Evolutionary conservation across 306 rosid genomes (phyloP).

Genomic region (Cucurbita moschata): DNA sequence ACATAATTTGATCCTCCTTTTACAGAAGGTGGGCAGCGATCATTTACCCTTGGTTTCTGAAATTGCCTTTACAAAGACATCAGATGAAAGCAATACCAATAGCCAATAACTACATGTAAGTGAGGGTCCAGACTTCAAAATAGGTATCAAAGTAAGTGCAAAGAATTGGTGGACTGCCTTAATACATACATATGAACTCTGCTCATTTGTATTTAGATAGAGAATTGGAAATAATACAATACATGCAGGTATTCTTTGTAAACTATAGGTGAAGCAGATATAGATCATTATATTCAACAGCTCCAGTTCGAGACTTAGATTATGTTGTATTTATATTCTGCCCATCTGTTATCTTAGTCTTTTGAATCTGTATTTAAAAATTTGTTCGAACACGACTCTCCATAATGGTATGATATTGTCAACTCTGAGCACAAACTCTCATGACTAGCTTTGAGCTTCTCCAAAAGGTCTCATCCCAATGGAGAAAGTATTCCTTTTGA

Average conservation of each 20-base stretch:
- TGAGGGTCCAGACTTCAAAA: not conserved
- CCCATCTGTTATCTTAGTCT: not conserved
- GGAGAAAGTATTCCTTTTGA: no score
- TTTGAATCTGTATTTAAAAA: no score
- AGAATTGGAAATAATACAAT: not conserved
- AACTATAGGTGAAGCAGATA: not conserved
- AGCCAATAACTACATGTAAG: not conserved
- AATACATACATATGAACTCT: not conserved
- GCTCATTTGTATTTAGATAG: not conserved
- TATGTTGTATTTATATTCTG: not conserved
- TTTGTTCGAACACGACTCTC: no score
- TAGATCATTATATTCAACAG: not conserved
- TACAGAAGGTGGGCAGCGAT: constrained; percentile 74
- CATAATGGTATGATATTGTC: no score
- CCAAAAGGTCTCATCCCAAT: no score
- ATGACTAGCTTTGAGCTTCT: no score
- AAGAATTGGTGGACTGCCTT: not conserved
- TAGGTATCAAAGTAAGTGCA: not conserved
- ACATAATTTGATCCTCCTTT: not conserved
- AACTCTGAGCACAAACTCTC: no score
- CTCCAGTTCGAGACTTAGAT: not conserved
- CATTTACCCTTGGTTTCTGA: constrained; percentile 74
- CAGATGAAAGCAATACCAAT: constrained; percentile 1
- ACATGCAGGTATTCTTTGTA: not conserved
- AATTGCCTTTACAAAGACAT: constrained; percentile 39